Percentiles rank a stretch among this genome's conserved stretches.
Evolutionary conservation across 306 rosid genomes (phyloP).

Genomic region (Gastrolobium bilobum): DNA sequence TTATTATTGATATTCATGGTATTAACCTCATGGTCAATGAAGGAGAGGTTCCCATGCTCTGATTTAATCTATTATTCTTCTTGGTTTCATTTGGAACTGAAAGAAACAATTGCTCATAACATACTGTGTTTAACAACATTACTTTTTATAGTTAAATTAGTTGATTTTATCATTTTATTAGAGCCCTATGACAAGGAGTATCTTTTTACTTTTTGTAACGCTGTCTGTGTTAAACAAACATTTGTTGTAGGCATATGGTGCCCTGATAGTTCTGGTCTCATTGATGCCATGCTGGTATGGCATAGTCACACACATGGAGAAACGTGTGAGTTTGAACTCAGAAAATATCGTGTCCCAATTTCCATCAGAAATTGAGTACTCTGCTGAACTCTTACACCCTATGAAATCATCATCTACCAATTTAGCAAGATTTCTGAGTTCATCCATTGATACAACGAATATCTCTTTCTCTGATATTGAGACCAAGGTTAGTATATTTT

Average conservation of each 20-base stretch:
- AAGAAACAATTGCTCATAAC: not conserved
- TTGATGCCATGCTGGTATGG: constrained; percentile 50
- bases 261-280: constrained; percentile 16
- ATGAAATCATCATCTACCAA: constrained; percentile 49
- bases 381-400: not conserved
- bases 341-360: constrained; percentile 12
- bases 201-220: too few relatives aligned
- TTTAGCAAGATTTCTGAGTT: constrained; percentile 42
- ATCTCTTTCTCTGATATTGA: constrained; percentile 45
- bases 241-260: constrained; percentile 48
- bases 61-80: not conserved
- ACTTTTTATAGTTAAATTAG: not conserved
- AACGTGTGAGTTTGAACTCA: constrained; percentile 29
- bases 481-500: constrained; percentile 41
- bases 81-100: constrained; percentile 14
- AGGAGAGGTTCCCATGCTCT: not conserved
- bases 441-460: constrained; percentile 12
- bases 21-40: not conserved
- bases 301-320: constrained; percentile 24
- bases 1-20: not conserved
- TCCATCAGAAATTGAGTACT: constrained; percentile 41
- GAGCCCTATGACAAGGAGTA: too few relatives aligned
- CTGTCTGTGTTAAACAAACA: not conserved
- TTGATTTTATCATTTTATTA: too few relatives aligned
- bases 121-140: not conserved